phyloP scores from a whole-genome alignment of 495 filamentous ascomycete genomes.

The Hypomontagnella submonticulosa region DNA sequence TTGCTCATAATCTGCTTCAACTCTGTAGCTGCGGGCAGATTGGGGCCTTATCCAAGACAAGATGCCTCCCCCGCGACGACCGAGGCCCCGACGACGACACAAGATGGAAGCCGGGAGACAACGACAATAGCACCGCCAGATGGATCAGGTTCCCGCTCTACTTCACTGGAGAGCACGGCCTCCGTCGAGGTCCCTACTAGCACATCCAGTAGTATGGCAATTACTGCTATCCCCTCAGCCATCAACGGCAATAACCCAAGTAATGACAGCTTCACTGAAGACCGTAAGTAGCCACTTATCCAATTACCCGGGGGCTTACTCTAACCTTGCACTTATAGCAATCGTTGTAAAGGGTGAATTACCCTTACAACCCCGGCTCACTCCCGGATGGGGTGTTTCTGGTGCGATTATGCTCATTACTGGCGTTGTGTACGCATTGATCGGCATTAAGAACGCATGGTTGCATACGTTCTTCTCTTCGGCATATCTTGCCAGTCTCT shows the following conservation, averaged over 20 bases:
- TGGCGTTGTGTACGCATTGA: slow-evolving; percentile 74
- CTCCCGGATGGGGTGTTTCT: slow-evolving; percentile 80
- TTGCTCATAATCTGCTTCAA: slow-evolving; percentile 44
- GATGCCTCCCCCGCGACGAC: slow-evolving; percentile 39
- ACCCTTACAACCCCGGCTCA: slow-evolving; percentile 78
- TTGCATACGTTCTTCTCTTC: slow-evolving; percentile 85
- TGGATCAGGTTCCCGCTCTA: slow-evolving; percentile 16
- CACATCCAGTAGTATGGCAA: slow-evolving; percentile 12
- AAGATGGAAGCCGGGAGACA: slow-evolving; percentile 20
- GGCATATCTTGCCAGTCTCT: slow-evolving; percentile 75
- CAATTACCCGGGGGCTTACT: slow-evolving; percentile 1
- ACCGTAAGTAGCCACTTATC: slow-evolving; percentile 24
- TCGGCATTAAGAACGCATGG: slow-evolving; percentile 88
- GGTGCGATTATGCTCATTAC: slow-evolving; percentile 79
- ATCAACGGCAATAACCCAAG: slow-evolving; percentile 47
- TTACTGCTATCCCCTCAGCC: slow-evolving; percentile 42
- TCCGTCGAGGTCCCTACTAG: slow-evolving; percentile 25
- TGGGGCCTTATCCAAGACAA: slow-evolving; percentile 40
- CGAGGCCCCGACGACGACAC: slow-evolving; percentile 31
- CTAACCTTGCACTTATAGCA: slow-evolving; percentile 43
- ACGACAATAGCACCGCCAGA: slow-evolving; percentile 24
- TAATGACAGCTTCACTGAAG: slow-evolving; percentile 27
- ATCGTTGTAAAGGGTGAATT: slow-evolving; percentile 61
- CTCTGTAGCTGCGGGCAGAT: slow-evolving; percentile 21
- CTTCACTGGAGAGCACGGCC: slow-evolving; percentile 4